A percentile compares a stretch with the other conserved stretches of the same genome.
phyloP scores from a whole-genome alignment of 352 stramenopile genomes.

The Phytopythium mirpurense region DNA sequence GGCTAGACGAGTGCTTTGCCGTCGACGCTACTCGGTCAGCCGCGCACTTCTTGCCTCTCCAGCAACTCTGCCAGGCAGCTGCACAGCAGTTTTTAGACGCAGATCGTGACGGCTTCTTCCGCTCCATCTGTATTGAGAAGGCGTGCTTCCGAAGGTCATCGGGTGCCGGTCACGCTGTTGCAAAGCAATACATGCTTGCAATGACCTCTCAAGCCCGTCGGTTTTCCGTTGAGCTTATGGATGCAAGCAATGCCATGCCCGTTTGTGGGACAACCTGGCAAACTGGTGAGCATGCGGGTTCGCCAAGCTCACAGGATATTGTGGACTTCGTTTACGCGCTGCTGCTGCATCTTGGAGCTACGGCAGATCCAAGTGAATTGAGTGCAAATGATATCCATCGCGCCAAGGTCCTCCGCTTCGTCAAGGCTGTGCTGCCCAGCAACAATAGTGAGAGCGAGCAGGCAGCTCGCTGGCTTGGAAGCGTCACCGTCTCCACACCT shows the following conservation, averaged over 20 bases:
- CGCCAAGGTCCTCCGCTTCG: not conserved
- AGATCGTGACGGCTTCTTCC: not conserved
- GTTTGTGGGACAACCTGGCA: not conserved
- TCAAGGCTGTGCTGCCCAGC: not conserved
- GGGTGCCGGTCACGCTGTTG: conserved; percentile 22
- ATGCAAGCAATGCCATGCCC: not conserved
- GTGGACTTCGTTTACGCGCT: conserved; percentile 37
- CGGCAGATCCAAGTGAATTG: not conserved
- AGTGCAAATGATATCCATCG: not conserved
- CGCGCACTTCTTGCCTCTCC: not conserved
- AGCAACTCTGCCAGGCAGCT: not conserved
- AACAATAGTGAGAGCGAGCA: not conserved
- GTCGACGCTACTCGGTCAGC: conserved; percentile 22
- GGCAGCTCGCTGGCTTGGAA: not conserved
- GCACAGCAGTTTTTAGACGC: not conserved
- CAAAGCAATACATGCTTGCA: conserved; percentile 36
- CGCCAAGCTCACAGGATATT: conserved; percentile 12
- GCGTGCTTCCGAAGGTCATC: conserved; percentile 24
- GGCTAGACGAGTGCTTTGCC: conserved; percentile 60
- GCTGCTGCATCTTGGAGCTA: conserved; percentile 44
- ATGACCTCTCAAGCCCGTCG: conserved; percentile 12
- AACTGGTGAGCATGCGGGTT: not conserved
- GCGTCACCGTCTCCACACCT: not conserved
- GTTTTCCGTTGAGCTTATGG: conserved; percentile 5
- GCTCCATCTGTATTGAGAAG: conserved; percentile 33